Conservation (phyloP, 441 rosid genomes). For the Biscutella laevigata region DNA sequence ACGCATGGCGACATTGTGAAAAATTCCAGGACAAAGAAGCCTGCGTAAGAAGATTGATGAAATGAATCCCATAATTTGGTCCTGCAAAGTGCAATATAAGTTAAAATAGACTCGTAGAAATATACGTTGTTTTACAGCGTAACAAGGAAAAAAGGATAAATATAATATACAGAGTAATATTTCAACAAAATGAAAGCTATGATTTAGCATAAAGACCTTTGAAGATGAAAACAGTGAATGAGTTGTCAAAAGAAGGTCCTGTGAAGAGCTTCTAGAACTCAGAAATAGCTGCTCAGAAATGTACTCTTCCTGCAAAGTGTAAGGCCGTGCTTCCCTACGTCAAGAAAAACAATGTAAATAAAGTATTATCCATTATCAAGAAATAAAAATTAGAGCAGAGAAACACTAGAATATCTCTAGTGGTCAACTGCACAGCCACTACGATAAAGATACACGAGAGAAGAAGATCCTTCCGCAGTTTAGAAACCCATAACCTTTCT, state of each 20-base stretch:
- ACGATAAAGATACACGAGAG: background rate
- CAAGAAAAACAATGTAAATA: constrained; percentile 15
- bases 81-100: constrained; percentile 44
- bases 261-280: constrained; percentile 58
- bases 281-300: constrained; percentile 85
- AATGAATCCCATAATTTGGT: constrained; percentile 58
- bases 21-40: constrained; percentile 82
- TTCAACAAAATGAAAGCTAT: constrained; percentile 10
- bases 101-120: background rate
- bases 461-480: background rate
- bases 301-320: constrained; percentile 77
- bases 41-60: constrained; percentile 77
- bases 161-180: background rate
- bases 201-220: constrained; percentile 45
- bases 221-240: constrained; percentile 53
- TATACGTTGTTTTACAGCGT: background rate
- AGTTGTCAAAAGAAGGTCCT: constrained; percentile 60
- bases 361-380: constrained; percentile 9
- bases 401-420: background rate
- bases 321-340: constrained; percentile 61
- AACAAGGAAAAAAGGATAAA: too few relatives aligned
- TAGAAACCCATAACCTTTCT: background rate
- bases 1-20: constrained; percentile 48
- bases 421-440: constrained; percentile 7
- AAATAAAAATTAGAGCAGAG: background rate